phyloP scores from a whole-genome alignment of 1,284 basidiomycete genomes.

The Tilletia setariae region DNA sequence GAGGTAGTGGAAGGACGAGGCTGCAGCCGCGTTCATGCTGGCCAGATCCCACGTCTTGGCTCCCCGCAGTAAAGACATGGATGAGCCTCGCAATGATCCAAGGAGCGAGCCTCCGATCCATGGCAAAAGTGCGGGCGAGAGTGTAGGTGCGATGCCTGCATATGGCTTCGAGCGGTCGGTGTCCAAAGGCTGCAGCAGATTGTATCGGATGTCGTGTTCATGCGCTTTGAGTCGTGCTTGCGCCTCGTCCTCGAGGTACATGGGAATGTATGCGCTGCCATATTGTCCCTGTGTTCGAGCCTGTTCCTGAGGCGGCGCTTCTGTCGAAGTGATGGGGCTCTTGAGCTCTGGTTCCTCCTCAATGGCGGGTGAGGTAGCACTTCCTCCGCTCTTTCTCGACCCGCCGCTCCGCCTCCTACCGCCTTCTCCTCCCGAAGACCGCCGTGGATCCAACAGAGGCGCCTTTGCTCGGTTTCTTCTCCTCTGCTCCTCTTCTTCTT shows the following conservation, averaged over 20 bases:
- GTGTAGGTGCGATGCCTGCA: constrained; percentile 74
- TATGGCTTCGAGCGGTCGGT: not conserved
- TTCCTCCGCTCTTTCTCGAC: not conserved
- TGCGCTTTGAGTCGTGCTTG: constrained; percentile 66
- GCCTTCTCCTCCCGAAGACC: not conserved
- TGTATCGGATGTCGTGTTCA: constrained; percentile 81
- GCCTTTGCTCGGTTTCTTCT: too few species aligned
- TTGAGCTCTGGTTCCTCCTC: too few species aligned
- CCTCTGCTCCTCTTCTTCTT: not conserved
- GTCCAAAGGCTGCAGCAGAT: constrained; percentile 27
- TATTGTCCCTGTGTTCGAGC: too few species aligned
- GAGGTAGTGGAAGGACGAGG: not conserved
- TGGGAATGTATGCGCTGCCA: constrained; percentile 24
- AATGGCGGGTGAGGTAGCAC: too few species aligned
- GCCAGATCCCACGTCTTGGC: not conserved
- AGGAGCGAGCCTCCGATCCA: constrained; percentile 93
- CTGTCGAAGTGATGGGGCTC: not conserved
- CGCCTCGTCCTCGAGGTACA: constrained; percentile 72
- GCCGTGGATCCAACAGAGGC: too few species aligned
- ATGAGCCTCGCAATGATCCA: constrained; percentile 56
- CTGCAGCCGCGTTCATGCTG: not conserved
- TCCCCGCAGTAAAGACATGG: not conserved
- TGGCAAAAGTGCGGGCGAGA: constrained; percentile 70
- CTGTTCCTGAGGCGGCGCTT: not conserved
- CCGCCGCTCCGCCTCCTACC: not conserved